Evolutionary conservation across 371 early-diverging fungal species (phyloP), one percentile per base, ranked within the genome.

Genomic region (Phascolomyces articulosus): DNA sequence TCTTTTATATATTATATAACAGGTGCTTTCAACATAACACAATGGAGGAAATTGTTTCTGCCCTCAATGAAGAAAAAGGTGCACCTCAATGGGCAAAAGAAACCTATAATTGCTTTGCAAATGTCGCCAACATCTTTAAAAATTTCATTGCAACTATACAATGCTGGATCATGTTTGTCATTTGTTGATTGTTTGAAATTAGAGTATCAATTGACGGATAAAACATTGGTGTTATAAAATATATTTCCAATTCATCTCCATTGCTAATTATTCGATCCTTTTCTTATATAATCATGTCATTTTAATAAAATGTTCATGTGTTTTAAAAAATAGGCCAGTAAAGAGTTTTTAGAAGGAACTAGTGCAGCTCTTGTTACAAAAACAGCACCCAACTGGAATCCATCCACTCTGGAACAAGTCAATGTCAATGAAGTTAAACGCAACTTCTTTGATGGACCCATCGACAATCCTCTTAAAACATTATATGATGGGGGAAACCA

Each of bases 101-200:
- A 55, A 94, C 96, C 4, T 64, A 94, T 24, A 77, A 76, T 9
- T n/a, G n/a, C 75, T 76, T 18, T 70, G 97, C 41, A 72, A 21
- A 83, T 90, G 82, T 96, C 96, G 10, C 97, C 97, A 4, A 92
- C 93, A 3, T 92, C 93, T 41, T 82, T 96, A 73, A 95, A 95
- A 79, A 88, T 96, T 21, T 93, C 95, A 1, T 80, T 96, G 38
- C 85, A 86, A 62, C 91, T 92, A 75, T 75, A 96, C 49, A 87
- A 95, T 34, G 73, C 74, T 20, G 97, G 95, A 23, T 74, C 75
- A 40, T 70, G 79, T 20, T 65, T 89, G 66, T 77, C 79, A 38
- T 85, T 98, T 72, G 85, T 86, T 9, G 82, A 88, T 56, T 94
- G 94, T 66, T 47, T 59, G 44, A 7, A 81, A 82, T 53, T 61